phyloP scores from a whole-genome alignment of 176 grass and related monocot genomes.

The Aechmea fasciata region DNA sequence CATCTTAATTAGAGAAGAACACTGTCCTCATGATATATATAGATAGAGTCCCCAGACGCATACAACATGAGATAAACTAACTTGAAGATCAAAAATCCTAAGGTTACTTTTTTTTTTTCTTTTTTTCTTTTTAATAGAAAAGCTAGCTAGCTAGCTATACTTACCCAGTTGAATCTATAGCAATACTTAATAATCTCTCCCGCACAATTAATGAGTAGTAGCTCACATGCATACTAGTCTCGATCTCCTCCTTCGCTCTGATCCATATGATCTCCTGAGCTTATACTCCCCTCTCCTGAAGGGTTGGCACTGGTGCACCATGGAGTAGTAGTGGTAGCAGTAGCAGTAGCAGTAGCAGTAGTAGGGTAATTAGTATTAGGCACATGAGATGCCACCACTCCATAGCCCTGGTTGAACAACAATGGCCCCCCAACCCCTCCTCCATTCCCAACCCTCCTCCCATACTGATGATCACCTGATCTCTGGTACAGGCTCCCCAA shows the following conservation, averaged over 20 bases:
- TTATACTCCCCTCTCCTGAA: slow-evolving; percentile 21
- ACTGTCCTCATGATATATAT: neutral
- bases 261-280: slow-evolving; percentile 25
- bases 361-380: slow-evolving; percentile 7
- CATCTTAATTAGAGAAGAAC: neutral
- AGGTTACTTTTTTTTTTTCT: neutral
- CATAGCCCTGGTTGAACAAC: neutral
- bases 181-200: slow-evolving; percentile 13
- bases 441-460: slow-evolving; percentile 27
- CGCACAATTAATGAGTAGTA: slow-evolving; percentile 21
- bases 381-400: neutral
- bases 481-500: slow-evolving; percentile 11
- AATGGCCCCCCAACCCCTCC: neutral
- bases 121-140: too few relatives aligned
- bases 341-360: neutral
- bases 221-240: slow-evolving; percentile 60
- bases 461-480: slow-evolving; percentile 28
- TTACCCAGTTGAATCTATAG: neutral
- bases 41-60: neutral
- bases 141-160: too few relatives aligned
- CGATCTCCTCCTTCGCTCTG: slow-evolving; percentile 57
- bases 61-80: neutral
- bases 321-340: neutral
- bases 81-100: neutral
- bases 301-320: slow-evolving; percentile 35